A percentile compares a stretch with the other conserved stretches of the same genome.
Evolutionary conservation across 805 yeast species (phyloP).

Genomic region (Ogataea paradorogensis): DNA sequence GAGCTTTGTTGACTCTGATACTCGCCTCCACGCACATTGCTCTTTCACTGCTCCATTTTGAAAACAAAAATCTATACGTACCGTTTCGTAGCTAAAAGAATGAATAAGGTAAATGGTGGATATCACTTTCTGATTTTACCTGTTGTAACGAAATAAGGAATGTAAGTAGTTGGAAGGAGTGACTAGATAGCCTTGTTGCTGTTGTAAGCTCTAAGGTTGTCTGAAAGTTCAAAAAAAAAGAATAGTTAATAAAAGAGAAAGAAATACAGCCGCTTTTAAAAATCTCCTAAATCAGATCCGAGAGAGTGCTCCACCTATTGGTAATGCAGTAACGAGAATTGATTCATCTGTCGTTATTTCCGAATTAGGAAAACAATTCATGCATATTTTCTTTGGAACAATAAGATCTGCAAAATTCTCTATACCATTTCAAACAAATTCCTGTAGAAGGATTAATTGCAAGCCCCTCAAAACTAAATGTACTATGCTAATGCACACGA

Average conservation of each 20-base stretch:
- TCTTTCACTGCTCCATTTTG: too few relatives aligned
- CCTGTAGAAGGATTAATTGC: neutral
- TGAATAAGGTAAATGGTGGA: slow-evolving; percentile 8
- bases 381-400: neutral
- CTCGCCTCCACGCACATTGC: too few relatives aligned
- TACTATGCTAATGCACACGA: neutral
- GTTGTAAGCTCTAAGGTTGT: neutral
- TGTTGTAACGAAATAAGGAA: slow-evolving; percentile 19
- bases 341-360: neutral
- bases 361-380: neutral
- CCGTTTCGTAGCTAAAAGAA: slow-evolving; percentile 6
- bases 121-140: slow-evolving; percentile 6
- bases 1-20: too few relatives aligned
- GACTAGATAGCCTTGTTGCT: slow-evolving; percentile 4
- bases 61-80: slow-evolving; percentile 1
- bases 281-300: neutral
- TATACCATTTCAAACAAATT: neutral
- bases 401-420: neutral
- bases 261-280: slow-evolving; percentile 1
- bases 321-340: slow-evolving; percentile 1
- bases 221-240: neutral
- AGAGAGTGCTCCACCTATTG: neutral
- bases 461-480: slow-evolving; percentile 1
- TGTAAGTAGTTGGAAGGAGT: slow-evolving; percentile 29
- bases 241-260: neutral